Conservation (phyloP, 2,329 filamentous ascomycete genomes). For the Diplocarpon rosae region DNA sequence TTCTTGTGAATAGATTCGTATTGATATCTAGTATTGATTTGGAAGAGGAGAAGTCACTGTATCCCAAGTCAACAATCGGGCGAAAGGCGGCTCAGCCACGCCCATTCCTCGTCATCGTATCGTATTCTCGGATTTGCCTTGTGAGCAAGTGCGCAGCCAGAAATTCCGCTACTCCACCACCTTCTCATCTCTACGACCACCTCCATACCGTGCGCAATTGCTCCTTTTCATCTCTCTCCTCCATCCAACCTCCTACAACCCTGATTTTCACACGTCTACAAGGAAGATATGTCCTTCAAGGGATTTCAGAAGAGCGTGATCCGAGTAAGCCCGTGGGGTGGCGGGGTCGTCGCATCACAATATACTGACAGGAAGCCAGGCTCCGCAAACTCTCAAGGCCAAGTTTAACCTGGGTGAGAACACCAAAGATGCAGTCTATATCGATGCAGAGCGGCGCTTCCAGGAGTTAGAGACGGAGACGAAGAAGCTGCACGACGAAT, state of each 20-base stretch:
- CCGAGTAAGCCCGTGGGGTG: constrained; percentile 49
- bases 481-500: constrained; percentile 94
- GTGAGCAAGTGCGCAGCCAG: not conserved
- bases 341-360: constrained; percentile 13
- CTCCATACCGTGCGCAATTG: not conserved
- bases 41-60: not conserved
- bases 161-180: not conserved
- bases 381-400: constrained; percentile 83
- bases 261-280: constrained; percentile 3
- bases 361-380: constrained; percentile 34
- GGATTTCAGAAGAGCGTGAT: constrained; percentile 85
- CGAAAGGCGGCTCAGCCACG: constrained; percentile 18
- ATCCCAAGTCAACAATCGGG: constrained; percentile 1
- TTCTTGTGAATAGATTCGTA: constrained; percentile 7
- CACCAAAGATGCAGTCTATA: constrained; percentile 89
- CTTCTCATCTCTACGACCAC: constrained; percentile 4
- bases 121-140: not conserved
- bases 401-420: constrained; percentile 94
- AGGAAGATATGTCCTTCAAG: constrained; percentile 71
- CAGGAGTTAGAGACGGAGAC: constrained; percentile 90
- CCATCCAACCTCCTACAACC: not conserved
- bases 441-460: constrained; percentile 88
- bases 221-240: not conserved
- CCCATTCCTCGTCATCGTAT: constrained; percentile 21
- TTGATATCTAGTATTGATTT: not conserved